Evolutionary conservation across 306 rosid genomes (phyloP), one percentile per base, ranked within the genome.

Genomic region (Gastrolobium bilobum): DNA sequence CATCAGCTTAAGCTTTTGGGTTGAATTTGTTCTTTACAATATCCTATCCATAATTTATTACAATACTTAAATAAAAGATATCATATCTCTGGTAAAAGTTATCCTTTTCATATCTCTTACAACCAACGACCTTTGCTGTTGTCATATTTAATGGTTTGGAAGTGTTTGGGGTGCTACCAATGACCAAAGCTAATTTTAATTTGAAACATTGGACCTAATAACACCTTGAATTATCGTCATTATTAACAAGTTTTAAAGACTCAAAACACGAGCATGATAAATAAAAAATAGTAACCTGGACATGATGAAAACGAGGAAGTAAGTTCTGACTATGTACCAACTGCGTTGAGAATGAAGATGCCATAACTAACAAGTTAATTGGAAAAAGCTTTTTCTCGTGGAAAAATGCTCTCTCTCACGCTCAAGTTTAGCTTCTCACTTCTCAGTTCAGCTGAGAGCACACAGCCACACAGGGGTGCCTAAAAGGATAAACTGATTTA

Each of bases 271-370:
- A 43, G 42, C 7, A 37, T 53, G 79, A 20, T 3, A 5, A 59
- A 63, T 62, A 53, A 7, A 15, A 56, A 67, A 47, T 10, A 66
- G 46, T 50, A 69, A 88, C 92, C 94, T 88, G 92, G 54, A 83
- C 15, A 63, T 71, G 87, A 75, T 57, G 80, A 47, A 76, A 59
- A 37, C 57, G 81, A n/a, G 81, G 66, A 75, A 64, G 74, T 6
- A 68, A 56, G 79, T 48, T 62, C 63, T 85, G 88, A 83, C 66
- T 78, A 37, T 82, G 85, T 43, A 84, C 50, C 67, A 80, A 57
- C 46, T 71, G 88, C 9, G 73, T 81, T 65, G 88, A 84, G 77
- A 84, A 84, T 42, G 85, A 81, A 81, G 85, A 84, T 7, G 85
- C 68, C 88, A 84, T 84, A 63, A 42, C 47, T n/a, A 47, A 52